Evolutionary conservation across 1,139 yeast species (phyloP).

Genomic region (Protomyces inouyei): DNA sequence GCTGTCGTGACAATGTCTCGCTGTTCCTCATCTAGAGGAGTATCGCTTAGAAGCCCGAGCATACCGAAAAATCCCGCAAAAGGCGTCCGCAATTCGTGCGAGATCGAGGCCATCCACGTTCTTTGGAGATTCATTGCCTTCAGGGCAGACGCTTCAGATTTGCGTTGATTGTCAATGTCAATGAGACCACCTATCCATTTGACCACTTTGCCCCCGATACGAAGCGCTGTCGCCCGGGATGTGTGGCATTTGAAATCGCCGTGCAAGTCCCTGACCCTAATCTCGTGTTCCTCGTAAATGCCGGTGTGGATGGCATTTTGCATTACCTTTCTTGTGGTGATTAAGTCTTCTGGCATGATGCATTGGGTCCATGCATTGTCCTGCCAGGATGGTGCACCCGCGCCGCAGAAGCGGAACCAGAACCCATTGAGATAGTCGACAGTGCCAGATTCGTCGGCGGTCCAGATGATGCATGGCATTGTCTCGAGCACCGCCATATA

Average conservation of each 20-base stretch:
- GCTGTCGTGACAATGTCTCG: constrained; percentile 76
- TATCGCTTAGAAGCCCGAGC: constrained; percentile 81
- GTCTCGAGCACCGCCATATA: constrained; percentile 33
- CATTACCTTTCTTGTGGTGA: constrained; percentile 35
- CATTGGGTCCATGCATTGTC: constrained; percentile 28
- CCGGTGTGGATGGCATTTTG: constrained; percentile 36
- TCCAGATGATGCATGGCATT: constrained; percentile 34
- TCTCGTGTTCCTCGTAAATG: constrained; percentile 35
- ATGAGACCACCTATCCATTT: constrained; percentile 41
- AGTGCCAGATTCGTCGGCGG: constrained; percentile 28
- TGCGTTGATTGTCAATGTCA: constrained; percentile 39
- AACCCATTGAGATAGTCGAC: constrained; percentile 32
- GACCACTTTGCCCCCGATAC: constrained; percentile 37
- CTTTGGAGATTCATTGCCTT: constrained; percentile 32
- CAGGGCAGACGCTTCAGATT: constrained; percentile 32
- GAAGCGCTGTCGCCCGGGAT: constrained; percentile 38
- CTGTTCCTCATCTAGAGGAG: constrained; percentile 70
- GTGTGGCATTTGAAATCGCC: constrained; percentile 37
- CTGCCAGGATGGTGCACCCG: constrained; percentile 31
- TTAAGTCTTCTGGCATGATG: constrained; percentile 37
- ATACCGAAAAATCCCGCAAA: constrained; percentile 86
- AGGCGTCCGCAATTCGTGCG: constrained; percentile 84
- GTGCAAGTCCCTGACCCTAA: constrained; percentile 36
- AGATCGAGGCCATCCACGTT: constrained; percentile 19
- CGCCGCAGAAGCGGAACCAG: constrained; percentile 32